Percentiles rank a stretch among this genome's conserved stretches.
Evolutionary conservation across 495 filamentous ascomycete genomes (phyloP).

Genomic region (Aspergillus diversus): DNA sequence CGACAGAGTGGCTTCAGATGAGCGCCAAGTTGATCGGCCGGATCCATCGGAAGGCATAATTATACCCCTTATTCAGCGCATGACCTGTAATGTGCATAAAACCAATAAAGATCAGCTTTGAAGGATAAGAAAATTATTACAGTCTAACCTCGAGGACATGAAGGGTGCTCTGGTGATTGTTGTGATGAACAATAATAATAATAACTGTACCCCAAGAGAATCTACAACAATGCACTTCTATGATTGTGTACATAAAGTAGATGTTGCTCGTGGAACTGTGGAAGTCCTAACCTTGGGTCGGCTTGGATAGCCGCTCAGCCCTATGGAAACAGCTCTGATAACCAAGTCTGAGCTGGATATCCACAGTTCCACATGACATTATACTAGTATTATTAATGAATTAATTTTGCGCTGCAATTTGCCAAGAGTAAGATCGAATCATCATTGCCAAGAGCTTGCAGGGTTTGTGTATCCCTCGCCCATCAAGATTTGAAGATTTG

Average conservation of each 20-base stretch:
- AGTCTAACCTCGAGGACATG: too few species aligned
- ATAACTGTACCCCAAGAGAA: too few species aligned
- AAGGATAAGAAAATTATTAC: background rate
- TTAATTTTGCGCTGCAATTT: too few species aligned
- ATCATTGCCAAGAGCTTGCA: too few species aligned
- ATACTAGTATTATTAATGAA: too few species aligned
- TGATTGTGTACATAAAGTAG: background rate
- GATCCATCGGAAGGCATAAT: conserved; percentile 19
- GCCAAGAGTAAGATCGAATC: too few species aligned
- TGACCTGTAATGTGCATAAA: conserved; percentile 11
- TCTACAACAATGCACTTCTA: too few species aligned
- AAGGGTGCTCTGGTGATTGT: too few species aligned
- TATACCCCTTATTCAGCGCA: conserved; percentile 17
- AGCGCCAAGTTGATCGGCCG: conserved; percentile 17
- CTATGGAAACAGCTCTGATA: conserved; percentile 4
- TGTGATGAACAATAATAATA: too few species aligned
- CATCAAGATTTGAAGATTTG: too few species aligned
- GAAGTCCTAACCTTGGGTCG: background rate
- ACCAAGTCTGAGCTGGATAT: background rate
- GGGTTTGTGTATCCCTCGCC: too few species aligned
- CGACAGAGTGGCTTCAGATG: background rate
- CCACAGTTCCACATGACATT: too few species aligned
- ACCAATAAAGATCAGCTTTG: background rate
- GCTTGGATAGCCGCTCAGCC: conserved; percentile 12
- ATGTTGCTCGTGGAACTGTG: background rate